Evolutionary conservation across 148 eudicot species (phyloP), one percentile per base, ranked within the genome.

Genomic region (Pouteria glomerata): DNA sequence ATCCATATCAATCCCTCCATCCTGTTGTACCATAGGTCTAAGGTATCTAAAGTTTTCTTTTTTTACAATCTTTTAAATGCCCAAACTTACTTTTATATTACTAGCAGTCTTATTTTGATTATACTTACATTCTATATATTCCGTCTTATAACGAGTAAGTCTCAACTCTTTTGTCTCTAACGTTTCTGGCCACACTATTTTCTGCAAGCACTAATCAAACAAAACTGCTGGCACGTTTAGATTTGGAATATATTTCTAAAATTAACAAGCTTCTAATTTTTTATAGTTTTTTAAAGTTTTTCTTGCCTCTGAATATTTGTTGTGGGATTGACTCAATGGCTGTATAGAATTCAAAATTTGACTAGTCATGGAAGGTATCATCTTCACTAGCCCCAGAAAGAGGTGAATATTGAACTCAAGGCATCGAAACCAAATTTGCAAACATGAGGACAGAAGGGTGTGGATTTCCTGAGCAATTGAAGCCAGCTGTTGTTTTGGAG

Each of bases 401-500:
- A 48, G 52, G 29, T 39, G 48, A 62, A 57, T 42, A 59, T 72
- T 60, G 69, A 57, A 64, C 45, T 65, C 45, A 30, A 55, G 39
- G 52, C n/a, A 1, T 51, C 51, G 11, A 8, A 35, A 53, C 23
- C 29, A 42, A 45, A 30, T 65, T 23, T 7, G 69, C n/a, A 45
- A 70, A 26, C 31, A 66, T 66, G 71, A 58, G 53, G 24, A 4
- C 15, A 19, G 41, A 62, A 42, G 70, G 63, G 56, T 18, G 53
- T 27, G 55, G 30, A 8, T 34, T n/a, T 31, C 24, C 42, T 39
- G 71, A 57, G 44, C 56, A 45, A 51, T 18, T 68, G 56, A 68
- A 59, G 44, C 67, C 78, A 33, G 59, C 67, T 15, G 73, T 75
- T 37, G 37, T 52, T 58, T 27, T 75, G 51, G 68, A 66, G 29